phyloP scores from a whole-genome alignment of 805 yeast genomes.

The Yamadazyma phyllophila region DNA sequence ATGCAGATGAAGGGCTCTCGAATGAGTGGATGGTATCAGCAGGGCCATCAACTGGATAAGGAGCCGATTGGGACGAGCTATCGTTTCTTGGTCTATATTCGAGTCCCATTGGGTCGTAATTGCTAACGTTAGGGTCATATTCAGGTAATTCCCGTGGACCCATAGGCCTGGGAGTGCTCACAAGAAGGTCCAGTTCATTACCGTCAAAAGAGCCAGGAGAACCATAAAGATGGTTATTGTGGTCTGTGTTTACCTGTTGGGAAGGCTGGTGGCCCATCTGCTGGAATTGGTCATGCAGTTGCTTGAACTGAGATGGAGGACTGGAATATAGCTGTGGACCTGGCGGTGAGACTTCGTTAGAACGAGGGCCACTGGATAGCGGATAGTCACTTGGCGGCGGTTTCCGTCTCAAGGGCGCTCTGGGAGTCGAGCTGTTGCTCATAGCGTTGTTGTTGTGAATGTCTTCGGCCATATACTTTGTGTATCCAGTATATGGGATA shows the following conservation, averaged over 20 bases:
- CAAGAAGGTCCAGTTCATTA: not conserved
- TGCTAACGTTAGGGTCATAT: constrained; percentile 19
- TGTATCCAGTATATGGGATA: too few relatives aligned
- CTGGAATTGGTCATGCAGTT: not conserved
- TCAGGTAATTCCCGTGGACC: constrained; percentile 41
- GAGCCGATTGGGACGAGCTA: constrained; percentile 2
- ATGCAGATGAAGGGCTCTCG: not conserved
- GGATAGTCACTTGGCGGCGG: constrained; percentile 22
- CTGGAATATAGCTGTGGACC: not conserved
- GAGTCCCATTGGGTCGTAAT: constrained; percentile 8
- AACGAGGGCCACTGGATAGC: not conserved
- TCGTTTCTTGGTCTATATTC: not conserved
- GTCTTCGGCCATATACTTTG: constrained; percentile 3
- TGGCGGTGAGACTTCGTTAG: not conserved
- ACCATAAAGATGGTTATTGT: not conserved
- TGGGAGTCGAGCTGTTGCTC: not conserved
- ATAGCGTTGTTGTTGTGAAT: not conserved
- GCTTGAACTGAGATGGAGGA: not conserved
- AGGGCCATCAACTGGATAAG: constrained; percentile 13
- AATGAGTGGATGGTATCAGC: not conserved
- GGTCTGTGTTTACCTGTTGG: not conserved
- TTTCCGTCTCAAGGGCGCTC: constrained; percentile 22
- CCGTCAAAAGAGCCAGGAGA: too few relatives aligned
- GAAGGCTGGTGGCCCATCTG: not conserved
- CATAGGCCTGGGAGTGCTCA: constrained; percentile 24